A percentile compares a stretch with the other conserved stretches of the same genome.
These are phyloP conservation scores for Quercus tomentella DNA, from an alignment of 331 rosid genomes.

Conservation along the genomic window DNA sequence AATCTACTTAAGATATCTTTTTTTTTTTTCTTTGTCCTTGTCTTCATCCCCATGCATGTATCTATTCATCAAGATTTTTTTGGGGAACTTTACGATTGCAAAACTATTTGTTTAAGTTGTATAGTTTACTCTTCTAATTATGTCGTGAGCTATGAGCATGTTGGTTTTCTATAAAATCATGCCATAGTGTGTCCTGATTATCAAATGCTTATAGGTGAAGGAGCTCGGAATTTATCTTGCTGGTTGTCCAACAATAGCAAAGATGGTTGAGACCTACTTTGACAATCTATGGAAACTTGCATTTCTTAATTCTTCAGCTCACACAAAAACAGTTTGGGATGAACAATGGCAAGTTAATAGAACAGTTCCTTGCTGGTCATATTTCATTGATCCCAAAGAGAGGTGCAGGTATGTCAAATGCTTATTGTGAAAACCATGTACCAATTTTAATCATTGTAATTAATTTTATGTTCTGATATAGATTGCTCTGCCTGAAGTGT, in stretches of 20 bases:
- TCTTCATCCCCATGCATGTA: too few species aligned
- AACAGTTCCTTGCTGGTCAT: slow-evolving; percentile 96
- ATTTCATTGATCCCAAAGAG: slow-evolving; percentile 42
- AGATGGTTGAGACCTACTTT: slow-evolving; percentile 60
- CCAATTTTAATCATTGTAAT: too few species aligned
- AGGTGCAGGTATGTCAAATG: slow-evolving; percentile 65
- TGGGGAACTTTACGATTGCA: too few species aligned
- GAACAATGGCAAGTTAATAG: slow-evolving; percentile 77
- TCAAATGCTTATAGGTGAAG: slow-evolving; percentile 62
- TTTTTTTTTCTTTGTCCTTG: too few species aligned
- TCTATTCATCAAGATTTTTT: too few species aligned
- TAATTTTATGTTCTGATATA: not conserved
- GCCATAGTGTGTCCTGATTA: not conserved
- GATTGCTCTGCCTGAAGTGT: not conserved
- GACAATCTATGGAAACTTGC: slow-evolving; percentile 74
- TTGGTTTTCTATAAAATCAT: not conserved
- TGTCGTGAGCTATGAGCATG: not conserved
- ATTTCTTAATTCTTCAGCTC: slow-evolving; percentile 49
- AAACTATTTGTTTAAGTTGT: not conserved
- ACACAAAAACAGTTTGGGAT: slow-evolving; percentile 61
- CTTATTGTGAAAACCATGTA: not conserved
- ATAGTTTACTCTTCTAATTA: not conserved
- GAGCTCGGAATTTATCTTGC: slow-evolving; percentile 83
- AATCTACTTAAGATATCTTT: too few species aligned
- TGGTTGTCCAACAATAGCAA: slow-evolving; percentile 70